A percentile compares a stretch with the other conserved stretches of the same genome.
Conservation (phyloP, 1,284 basidiomycete species). For the Microbotryomycetes sp. region DNA sequence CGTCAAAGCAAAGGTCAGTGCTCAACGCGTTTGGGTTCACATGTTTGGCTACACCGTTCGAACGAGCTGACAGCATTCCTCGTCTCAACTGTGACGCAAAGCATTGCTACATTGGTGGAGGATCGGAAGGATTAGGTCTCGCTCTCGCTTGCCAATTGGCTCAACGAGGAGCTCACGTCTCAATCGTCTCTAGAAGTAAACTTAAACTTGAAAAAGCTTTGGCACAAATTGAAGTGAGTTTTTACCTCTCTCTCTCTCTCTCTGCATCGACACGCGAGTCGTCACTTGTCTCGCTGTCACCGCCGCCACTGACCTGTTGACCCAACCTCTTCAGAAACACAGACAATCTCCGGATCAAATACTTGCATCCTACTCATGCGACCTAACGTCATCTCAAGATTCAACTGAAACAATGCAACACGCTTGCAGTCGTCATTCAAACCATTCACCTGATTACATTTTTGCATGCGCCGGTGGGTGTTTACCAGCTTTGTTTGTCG, state of each 20-base stretch:
- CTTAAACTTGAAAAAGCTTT: conserved; percentile 57
- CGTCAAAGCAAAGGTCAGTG: background rate
- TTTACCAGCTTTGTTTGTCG: conserved; percentile 63
- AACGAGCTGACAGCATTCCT: conserved; percentile 3
- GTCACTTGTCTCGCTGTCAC: background rate
- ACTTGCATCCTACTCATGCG: conserved; percentile 57
- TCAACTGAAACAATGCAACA: conserved; percentile 57
- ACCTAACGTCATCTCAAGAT: conserved; percentile 51
- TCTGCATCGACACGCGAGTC: background rate
- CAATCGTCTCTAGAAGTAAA: conserved; percentile 68
- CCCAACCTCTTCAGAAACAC: conserved; percentile 39
- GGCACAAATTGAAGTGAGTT: conserved; percentile 55
- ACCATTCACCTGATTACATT: conserved; percentile 61
- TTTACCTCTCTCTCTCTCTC: background rate
- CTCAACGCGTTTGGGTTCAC: background rate
- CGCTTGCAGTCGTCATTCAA: conserved; percentile 53
- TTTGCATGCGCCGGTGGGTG: conserved; percentile 68
- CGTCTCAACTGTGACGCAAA: conserved; percentile 41
- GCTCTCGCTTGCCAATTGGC: conserved; percentile 62
- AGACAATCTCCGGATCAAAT: conserved; percentile 50
- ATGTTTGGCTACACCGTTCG: too few species aligned
- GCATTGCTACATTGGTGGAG: conserved; percentile 75
- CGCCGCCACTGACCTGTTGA: background rate
- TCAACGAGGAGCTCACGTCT: conserved; percentile 67
- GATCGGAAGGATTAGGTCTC: conserved; percentile 70